Conservation (phyloP, 371 early-diverging fungal species). For the Chytridiales sp. region DNA sequence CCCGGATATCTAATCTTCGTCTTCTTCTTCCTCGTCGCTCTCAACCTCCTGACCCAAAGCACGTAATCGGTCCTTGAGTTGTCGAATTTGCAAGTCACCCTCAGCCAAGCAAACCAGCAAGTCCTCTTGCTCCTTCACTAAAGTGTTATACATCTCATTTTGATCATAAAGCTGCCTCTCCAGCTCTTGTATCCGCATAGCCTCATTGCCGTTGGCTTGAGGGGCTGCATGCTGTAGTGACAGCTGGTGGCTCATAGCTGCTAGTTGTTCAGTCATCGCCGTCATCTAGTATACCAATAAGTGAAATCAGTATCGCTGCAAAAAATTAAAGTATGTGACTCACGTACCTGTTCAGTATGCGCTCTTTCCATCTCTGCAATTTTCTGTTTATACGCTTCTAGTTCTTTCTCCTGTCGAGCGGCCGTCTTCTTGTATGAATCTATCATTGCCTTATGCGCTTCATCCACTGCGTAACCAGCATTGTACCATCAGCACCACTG, state of each 20-base stretch:
- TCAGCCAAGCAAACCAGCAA: constrained; percentile 83
- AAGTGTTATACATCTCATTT: constrained; percentile 32
- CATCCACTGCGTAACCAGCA: constrained; percentile 28
- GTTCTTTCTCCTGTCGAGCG: constrained; percentile 49
- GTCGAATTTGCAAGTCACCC: constrained; percentile 68
- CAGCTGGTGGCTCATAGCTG: too few species aligned
- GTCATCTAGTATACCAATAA: too few species aligned
- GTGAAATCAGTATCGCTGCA: too few species aligned
- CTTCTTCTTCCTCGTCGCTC: constrained; percentile 34
- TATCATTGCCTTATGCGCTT: constrained; percentile 37
- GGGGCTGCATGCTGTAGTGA: constrained; percentile 3
- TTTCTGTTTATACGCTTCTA: constrained; percentile 28
- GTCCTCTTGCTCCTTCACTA: constrained; percentile 90
- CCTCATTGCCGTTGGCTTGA: constrained; percentile 3
- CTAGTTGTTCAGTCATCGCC: too few species aligned
- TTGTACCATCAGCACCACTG: background rate
- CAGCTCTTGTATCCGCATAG: constrained; percentile 9
- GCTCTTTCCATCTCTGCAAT: constrained; percentile 25
- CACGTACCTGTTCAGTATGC: constrained; percentile 16
- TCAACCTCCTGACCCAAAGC: constrained; percentile 44
- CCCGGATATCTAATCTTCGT: constrained; percentile 21
- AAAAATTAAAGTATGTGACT: background rate
- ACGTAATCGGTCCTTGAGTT: constrained; percentile 61
- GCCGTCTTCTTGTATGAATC: constrained; percentile 51
- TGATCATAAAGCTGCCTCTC: constrained; percentile 15